Evolutionary conservation across 176 grass and related monocot genomes (phyloP).

Genomic region (Paspalum notatum): DNA sequence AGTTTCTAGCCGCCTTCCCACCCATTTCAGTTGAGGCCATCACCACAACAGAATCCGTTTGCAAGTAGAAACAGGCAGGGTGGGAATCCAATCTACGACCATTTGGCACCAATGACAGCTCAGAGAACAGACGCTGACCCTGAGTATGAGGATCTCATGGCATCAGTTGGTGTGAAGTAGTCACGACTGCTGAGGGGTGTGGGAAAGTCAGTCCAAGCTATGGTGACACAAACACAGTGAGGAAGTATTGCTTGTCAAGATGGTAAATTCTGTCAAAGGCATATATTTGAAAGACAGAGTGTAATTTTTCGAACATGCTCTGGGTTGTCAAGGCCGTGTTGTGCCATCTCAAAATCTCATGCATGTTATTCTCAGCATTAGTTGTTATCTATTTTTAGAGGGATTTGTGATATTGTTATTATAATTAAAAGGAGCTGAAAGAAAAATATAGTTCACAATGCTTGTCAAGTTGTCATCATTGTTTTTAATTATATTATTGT

Average conservation of each 20-base stretch:
- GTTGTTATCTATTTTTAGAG: not conserved
- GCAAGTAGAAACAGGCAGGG: constrained; percentile 34
- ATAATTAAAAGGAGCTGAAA: not conserved
- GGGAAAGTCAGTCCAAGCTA: not conserved
- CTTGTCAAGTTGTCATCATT: not conserved
- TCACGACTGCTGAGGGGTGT: not conserved
- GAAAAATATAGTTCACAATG: not conserved
- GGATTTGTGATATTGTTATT: not conserved
- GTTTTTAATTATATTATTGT: not conserved
- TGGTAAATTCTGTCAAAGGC: not conserved
- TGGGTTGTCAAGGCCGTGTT: not conserved
- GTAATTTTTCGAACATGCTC: not conserved
- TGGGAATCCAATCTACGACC: constrained; percentile 62
- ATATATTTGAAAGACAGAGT: not conserved
- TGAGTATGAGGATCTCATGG: constrained; percentile 76
- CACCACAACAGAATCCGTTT: constrained; percentile 43
- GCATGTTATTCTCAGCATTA: not conserved
- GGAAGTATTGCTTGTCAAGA: not conserved
- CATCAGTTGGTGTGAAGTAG: constrained; percentile 73
- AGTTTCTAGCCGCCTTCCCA: constrained; percentile 30
- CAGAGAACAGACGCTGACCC: constrained; percentile 57
- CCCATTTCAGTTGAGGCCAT: constrained; percentile 45
- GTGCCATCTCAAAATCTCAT: not conserved
- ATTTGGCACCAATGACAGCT: constrained; percentile 53
- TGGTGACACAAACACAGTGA: not conserved